A percentile compares a stretch with the other conserved stretches of the same genome.
phyloP scores from a whole-genome alignment of 495 filamentous ascomycete species.

The Patellaria atrata region DNA sequence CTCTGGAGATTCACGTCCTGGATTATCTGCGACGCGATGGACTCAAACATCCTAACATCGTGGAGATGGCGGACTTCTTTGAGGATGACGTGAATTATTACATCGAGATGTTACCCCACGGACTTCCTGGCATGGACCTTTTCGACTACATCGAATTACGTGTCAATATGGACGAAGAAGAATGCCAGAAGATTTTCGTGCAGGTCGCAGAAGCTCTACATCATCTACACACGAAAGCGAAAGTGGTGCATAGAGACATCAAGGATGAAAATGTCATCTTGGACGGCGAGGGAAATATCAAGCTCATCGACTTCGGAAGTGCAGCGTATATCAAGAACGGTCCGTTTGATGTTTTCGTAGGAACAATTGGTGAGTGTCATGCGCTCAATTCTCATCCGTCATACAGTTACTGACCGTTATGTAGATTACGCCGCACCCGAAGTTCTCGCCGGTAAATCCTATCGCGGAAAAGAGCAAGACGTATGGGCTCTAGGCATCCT shows the following conservation, averaged over 20 bases:
- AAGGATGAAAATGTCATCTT: conserved; percentile 97
- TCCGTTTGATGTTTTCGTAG: conserved; percentile 97
- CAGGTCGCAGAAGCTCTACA: conserved; percentile 83
- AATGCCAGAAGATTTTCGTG: conserved; percentile 87
- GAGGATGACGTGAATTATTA: conserved; percentile 98
- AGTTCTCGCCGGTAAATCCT: conserved; percentile 84
- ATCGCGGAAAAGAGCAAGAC: conserved; percentile 92
- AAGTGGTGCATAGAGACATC: conserved; percentile 94
- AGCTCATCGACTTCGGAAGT: conserved; percentile 95
- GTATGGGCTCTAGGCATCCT: conserved; percentile 98
- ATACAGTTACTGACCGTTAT: conserved; percentile 3
- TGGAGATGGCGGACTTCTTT: conserved; percentile 98
- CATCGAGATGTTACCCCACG: conserved; percentile 96
- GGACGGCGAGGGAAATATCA: conserved; percentile 90
- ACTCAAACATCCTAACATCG: conserved; percentile 83
- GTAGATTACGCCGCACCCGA: conserved; percentile 95
- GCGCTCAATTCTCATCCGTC: neutral
- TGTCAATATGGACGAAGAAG: conserved; percentile 88
- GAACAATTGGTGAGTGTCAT: conserved; percentile 72
- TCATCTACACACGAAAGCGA: conserved; percentile 78
- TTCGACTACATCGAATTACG: conserved; percentile 98
- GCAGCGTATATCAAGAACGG: conserved; percentile 97
- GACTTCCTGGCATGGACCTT: conserved; percentile 93
- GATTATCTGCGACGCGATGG: conserved; percentile 85
- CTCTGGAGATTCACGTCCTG: conserved; percentile 92